A percentile compares a stretch with the other conserved stretches of the same genome.
Conservation (phyloP, 495 filamentous ascomycete species). For the Margaritispora aquatica region DNA sequence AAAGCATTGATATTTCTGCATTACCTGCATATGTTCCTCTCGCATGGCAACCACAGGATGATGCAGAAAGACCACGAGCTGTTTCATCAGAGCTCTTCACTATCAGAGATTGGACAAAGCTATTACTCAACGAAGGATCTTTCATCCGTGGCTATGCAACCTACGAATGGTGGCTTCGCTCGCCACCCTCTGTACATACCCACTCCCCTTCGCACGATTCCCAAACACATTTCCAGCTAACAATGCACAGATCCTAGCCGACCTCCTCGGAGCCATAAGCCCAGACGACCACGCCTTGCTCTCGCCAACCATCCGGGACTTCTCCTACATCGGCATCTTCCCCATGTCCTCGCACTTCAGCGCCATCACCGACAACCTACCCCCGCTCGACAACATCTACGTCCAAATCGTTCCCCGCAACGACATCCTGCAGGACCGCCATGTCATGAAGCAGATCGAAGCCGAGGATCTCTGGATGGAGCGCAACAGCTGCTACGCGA, state of each 20-base stretch:
- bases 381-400: conserved; percentile 34
- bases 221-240: neutral
- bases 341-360: conserved; percentile 34
- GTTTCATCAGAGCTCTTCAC: conserved; percentile 9
- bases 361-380: conserved; percentile 28
- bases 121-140: conserved; percentile 25
- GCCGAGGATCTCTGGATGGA: conserved; percentile 39
- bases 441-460: conserved; percentile 32
- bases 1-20: neutral
- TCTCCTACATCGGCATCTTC: conserved; percentile 44
- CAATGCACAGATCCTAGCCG: conserved; percentile 14
- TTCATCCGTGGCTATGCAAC: conserved; percentile 22
- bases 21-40: neutral
- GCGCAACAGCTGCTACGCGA: conserved; percentile 35
- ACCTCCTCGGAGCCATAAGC: conserved; percentile 14
- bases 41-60: neutral
- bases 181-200: conserved; percentile 19
- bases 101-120: conserved; percentile 19
- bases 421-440: conserved; percentile 28
- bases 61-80: neutral
- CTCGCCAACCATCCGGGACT: conserved; percentile 29
- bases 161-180: conserved; percentile 20
- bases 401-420: conserved; percentile 37
- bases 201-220: neutral
- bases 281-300: conserved; percentile 7